Conservation (phyloP, 2,329 filamentous ascomycete species). For the Nigrospora oryzae region DNA sequence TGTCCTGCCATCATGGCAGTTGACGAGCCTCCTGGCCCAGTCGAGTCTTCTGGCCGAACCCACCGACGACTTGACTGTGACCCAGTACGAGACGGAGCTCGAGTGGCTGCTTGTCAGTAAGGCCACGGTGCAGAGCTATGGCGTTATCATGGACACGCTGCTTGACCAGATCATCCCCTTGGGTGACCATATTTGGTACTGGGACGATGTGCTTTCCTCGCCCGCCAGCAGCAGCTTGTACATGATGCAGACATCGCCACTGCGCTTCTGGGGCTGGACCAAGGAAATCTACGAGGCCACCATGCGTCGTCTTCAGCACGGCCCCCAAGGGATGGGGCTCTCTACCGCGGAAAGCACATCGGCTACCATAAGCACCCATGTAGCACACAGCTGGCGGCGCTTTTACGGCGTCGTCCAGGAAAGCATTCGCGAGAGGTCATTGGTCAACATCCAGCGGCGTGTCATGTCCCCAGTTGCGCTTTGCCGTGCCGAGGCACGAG, state of each 20-base stretch:
- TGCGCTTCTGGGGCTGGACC: constrained; percentile 64
- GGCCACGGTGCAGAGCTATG: constrained; percentile 84
- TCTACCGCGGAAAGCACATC: constrained; percentile 11
- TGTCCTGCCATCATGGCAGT: constrained; percentile 49
- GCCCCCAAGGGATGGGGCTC: constrained; percentile 17
- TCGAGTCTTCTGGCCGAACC: constrained; percentile 42
- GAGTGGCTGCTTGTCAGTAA: constrained; percentile 91
- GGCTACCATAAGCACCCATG: constrained; percentile 21
- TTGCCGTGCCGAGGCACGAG: constrained; percentile 64
- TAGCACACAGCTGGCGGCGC: constrained; percentile 46
- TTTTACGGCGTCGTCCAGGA: constrained; percentile 78
- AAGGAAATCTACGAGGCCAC: constrained; percentile 62
- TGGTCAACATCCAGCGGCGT: constrained; percentile 61
- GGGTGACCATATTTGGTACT: constrained; percentile 87
- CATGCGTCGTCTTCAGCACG: constrained; percentile 27
- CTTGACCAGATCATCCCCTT: constrained; percentile 77
- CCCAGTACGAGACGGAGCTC: constrained; percentile 64
- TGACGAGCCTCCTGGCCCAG: constrained; percentile 54
- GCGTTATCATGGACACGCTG: constrained; percentile 66
- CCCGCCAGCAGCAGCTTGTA: constrained; percentile 74
- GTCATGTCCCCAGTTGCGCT: constrained; percentile 73
- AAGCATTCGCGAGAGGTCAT: constrained; percentile 63
- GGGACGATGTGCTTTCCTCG: constrained; percentile 80
- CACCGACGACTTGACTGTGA: constrained; percentile 18
- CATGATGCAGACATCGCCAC: constrained; percentile 75